phyloP scores from a whole-genome alignment of 179 eudicot genomes.

The Actinidia polygama region DNA sequence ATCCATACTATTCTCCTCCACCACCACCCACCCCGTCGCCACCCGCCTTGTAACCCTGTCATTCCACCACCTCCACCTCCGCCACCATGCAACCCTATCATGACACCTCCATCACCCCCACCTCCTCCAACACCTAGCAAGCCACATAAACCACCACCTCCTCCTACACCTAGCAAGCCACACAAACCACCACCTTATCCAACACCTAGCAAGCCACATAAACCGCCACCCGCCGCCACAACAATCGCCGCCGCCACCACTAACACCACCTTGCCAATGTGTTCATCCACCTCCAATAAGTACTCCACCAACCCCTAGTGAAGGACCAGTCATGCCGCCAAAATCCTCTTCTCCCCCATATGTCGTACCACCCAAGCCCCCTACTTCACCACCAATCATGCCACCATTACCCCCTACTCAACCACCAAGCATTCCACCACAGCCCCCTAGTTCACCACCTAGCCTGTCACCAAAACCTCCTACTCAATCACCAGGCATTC shows the following conservation, averaged over 20 bases:
- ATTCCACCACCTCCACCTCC: conserved; percentile 26
- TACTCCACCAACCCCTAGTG: neutral
- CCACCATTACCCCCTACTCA: neutral
- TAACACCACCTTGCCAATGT: conserved; percentile 4
- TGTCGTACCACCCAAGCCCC: too few relatives aligned
- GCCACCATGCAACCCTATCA: neutral
- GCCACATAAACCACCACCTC: neutral
- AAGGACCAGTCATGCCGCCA: neutral
- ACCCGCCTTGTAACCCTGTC: conserved; percentile 20
- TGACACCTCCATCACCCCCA: neutral
- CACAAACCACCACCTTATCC: conserved; percentile 15
- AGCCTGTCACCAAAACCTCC: neutral
- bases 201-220: neutral
- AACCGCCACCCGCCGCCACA: conserved; percentile 7
- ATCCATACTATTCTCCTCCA: conserved; percentile 38
- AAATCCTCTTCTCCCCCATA: too few relatives aligned
- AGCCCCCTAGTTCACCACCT: neutral
- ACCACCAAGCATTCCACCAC: neutral
- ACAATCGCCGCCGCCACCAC: conserved; percentile 16
- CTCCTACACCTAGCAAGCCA: conserved; percentile 16
- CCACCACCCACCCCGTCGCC: conserved; percentile 27
- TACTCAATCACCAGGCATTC: neutral
- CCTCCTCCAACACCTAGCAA: conserved; percentile 25
- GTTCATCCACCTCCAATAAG: neutral
- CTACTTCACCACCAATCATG: neutral